Evolutionary conservation across 202 grass and related monocot genomes (phyloP), one percentile per base, ranked within the genome.

Genomic region (Sporobolus alterniflorus): DNA sequence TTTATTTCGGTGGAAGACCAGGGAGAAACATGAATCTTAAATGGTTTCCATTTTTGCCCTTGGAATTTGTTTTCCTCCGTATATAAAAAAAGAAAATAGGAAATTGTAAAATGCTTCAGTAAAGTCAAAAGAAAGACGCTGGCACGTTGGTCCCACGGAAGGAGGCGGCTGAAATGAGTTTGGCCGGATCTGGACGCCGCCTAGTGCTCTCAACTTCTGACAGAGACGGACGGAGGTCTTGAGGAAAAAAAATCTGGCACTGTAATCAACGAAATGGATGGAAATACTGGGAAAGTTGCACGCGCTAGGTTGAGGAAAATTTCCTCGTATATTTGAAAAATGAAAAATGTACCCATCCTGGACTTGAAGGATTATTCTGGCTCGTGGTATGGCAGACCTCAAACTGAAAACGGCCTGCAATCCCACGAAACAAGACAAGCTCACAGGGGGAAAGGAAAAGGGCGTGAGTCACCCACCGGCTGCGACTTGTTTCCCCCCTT

Each of bases 371-470:
- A 80, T 89, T 63, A 34, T 81, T 81, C 3, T 57, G 71, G 55
- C 56, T 17, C 47, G 71, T 32, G 77, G 64, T 73, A 85, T 32
- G 77, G 64, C 67, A 85, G 87, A 82, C 82, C 77, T 17, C 5
- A 46, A 9, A 12, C 3, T 6, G 5, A 57, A 11, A 9, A 15
- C 46, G 41, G 1, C 4, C 12, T 34, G 12, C 9, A 7, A 46
- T 48, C 14, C 69, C 30, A 2, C 24, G 20, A 10, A 71, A 62
- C 22, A 24, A 3, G 49, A 39, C 64, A 24, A 77, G 57, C 22
- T 5, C 49, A 59, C 34, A 48, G 16, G 22, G 2, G 16, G 22
- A 2, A 4, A 39, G 36, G 36, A 64, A 64, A 77, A 28, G 13
- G 20, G 71, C 34, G 71, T 75, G 82, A 29, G 6, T 50, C 39